A percentile compares a stretch with the other conserved stretches of the same genome.
These are phyloP conservation scores for Aspergillus sclerotioniger DNA, from an alignment of 495 filamentous ascomycete species.

Conservation along the genomic window DNA sequence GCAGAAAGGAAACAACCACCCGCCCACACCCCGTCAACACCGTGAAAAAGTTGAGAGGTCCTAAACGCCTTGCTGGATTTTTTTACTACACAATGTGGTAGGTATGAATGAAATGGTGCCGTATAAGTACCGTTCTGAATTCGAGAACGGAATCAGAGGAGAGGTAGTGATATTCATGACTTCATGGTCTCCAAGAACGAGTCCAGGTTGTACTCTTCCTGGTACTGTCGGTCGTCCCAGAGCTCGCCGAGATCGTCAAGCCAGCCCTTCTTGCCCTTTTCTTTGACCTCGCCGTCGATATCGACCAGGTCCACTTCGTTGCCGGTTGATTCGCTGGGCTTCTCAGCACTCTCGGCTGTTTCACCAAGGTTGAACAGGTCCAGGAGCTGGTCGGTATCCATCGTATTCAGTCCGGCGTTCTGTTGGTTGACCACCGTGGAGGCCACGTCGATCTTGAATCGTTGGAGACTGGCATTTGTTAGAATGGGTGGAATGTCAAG, in stretches of 20 bases:
- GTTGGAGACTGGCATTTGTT: slow-evolving; percentile 71
- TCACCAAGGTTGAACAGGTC: slow-evolving; percentile 94
- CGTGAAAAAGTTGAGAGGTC: background rate
- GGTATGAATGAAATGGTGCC: background rate
- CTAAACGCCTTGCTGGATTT: background rate
- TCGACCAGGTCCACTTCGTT: slow-evolving; percentile 94
- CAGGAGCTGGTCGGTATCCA: slow-evolving; percentile 97
- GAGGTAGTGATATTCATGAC: no score
- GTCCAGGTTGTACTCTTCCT: slow-evolving; percentile 93
- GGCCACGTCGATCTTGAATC: slow-evolving; percentile 99
- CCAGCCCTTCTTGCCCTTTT: slow-evolving; percentile 95
- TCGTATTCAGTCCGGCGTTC: slow-evolving; percentile 89
- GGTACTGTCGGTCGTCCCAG: slow-evolving; percentile 95
- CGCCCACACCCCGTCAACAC: background rate
- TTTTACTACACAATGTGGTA: slow-evolving; percentile 2
- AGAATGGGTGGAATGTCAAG: slow-evolving; percentile 9
- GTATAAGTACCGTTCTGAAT: no score
- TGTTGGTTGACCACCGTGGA: slow-evolving; percentile 98
- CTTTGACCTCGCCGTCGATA: slow-evolving; percentile 84
- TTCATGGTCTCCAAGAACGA: slow-evolving; percentile 91
- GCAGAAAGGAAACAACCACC: background rate
- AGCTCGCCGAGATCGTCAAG: slow-evolving; percentile 92
- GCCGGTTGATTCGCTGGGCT: slow-evolving; percentile 49
- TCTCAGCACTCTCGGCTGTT: slow-evolving; percentile 65
- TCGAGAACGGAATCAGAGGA: no score